Percentiles rank a stretch among this genome's conserved stretches.
phyloP scores from a whole-genome alignment of 768 basidiomycete species.

The Leccinellum luteum region DNA sequence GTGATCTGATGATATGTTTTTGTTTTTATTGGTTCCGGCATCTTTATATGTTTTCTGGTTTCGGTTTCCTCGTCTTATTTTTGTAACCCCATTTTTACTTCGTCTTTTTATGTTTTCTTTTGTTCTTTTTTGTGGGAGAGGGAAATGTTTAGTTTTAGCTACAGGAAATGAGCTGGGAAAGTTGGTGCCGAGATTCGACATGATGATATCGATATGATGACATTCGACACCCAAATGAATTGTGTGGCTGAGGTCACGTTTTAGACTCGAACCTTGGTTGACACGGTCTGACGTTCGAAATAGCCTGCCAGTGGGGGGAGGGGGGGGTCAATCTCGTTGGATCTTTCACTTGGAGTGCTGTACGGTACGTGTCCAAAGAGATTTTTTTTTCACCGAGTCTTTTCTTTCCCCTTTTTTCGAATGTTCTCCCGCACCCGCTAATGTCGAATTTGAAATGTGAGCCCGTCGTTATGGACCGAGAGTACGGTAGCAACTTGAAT shows the following conservation, averaged over 20 bases:
- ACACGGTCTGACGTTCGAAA: background rate
- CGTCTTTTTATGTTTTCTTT: background rate
- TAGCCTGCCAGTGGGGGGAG: no score
- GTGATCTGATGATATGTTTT: no score
- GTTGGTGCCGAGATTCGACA: background rate
- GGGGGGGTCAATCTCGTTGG: background rate
- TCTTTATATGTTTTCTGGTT: background rate
- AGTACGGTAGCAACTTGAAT: background rate
- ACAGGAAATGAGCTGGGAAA: background rate
- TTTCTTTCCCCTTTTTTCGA: background rate
- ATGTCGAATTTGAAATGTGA: background rate
- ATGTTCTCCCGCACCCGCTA: background rate
- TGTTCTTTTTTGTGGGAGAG: no score
- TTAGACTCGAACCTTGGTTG: background rate
- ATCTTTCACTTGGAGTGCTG: background rate
- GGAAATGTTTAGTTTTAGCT: background rate
- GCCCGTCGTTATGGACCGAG: slow-evolving; percentile 1
- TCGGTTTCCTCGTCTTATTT: background rate
- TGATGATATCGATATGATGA: background rate
- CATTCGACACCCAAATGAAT: background rate
- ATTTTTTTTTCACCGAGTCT: background rate
- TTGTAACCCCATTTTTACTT: background rate
- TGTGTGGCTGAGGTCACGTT: background rate
- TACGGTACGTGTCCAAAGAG: background rate
- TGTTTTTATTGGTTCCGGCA: background rate